Base-by-base conservation (phyloP, 2,329 filamentous ascomycete genomes). In the Penicillium olsonii region DNA sequence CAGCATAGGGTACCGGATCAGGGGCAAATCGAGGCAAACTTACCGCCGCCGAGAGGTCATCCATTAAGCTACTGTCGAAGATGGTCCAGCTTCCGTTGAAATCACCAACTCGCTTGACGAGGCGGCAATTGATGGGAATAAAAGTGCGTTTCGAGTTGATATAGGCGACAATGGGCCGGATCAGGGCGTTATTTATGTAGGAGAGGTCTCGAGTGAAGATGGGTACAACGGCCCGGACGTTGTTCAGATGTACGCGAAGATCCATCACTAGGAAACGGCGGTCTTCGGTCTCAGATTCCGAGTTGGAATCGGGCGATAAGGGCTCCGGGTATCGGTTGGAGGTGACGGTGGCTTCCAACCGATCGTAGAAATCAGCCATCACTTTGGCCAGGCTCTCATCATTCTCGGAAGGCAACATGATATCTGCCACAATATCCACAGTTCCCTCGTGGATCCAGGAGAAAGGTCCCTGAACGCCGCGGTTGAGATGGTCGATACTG, bases 401-500 rank as follows among this genome's bases (percentile, higher is more conserved):
- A 34, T 84, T 84, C 46, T 97, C 94, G 26, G 85, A 84, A 0
- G 94, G 94, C 54, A 99, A 89, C 84, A 96, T 92, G 57, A 99
- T 85, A 64, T 99, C 94, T 6, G 94, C 88, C 12, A 97, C 86
- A 54, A 99, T 96, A 67, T 99, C 94, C 34, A 99, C 91, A 55
- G 94, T 95, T 27, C 94, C 94, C 72, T 97, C 90, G 59, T 95
- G 88, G 45, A 99, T 99, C 94, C 94, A 99, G 3, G 90, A 92
- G 69, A 99, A 96, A 0, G 92, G 92, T 0, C 94, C 94, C 54
- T 94, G 85, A 15, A 96, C 90, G 19, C 92, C 92, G 35, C 91
- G 84, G 67, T 99, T 99, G 9, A 99, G 79, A 68, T 99, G 94
- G 63, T 97, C 94, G 46, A 99, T 96, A 66, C 87, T 95, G 9